A percentile compares a stretch with the other conserved stretches of the same genome.
Conservation (phyloP, 495 filamentous ascomycete genomes). For the Penicillium nucicola region DNA sequence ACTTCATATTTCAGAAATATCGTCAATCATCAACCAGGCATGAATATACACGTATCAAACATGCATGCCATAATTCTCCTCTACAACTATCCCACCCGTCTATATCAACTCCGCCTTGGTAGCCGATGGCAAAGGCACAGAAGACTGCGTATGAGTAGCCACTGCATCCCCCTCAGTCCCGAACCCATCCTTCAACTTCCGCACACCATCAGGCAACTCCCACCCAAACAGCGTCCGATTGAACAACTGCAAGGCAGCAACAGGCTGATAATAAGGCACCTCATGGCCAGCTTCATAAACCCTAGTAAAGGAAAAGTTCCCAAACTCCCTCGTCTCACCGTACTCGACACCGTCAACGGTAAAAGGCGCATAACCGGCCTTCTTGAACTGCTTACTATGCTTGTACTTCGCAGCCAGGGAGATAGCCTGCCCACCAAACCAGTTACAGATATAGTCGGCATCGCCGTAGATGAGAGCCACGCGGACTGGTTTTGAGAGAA, state of each 20-base stretch:
- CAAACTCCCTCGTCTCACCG: constrained; percentile 53
- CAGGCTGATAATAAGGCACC: constrained; percentile 56
- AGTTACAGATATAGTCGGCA: constrained; percentile 56
- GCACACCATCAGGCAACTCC: constrained; percentile 53
- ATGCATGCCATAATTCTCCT: too few relatives aligned
- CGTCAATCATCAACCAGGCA: neutral
- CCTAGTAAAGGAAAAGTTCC: constrained; percentile 55
- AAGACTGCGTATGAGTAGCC: constrained; percentile 57
- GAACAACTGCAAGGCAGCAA: constrained; percentile 50
- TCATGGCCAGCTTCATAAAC: constrained; percentile 60
- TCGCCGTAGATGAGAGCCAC: constrained; percentile 68
- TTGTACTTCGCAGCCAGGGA: constrained; percentile 39
- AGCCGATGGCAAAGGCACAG: constrained; percentile 41
- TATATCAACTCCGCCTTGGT: neutral
- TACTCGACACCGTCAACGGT: constrained; percentile 37
- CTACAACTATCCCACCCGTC: too few relatives aligned
- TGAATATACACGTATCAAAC: too few relatives aligned
- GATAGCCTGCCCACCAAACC: constrained; percentile 41
- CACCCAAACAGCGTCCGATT: constrained; percentile 48
- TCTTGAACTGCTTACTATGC: constrained; percentile 34
- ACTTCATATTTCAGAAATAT: neutral
- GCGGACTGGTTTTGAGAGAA: constrained; percentile 53
- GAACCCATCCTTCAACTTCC: constrained; percentile 40
- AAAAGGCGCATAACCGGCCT: constrained; percentile 48
- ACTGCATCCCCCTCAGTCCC: constrained; percentile 43